Evolutionary conservation across 2,329 filamentous ascomycete species (phyloP).

Genomic region (Colletotrichum melonis): DNA sequence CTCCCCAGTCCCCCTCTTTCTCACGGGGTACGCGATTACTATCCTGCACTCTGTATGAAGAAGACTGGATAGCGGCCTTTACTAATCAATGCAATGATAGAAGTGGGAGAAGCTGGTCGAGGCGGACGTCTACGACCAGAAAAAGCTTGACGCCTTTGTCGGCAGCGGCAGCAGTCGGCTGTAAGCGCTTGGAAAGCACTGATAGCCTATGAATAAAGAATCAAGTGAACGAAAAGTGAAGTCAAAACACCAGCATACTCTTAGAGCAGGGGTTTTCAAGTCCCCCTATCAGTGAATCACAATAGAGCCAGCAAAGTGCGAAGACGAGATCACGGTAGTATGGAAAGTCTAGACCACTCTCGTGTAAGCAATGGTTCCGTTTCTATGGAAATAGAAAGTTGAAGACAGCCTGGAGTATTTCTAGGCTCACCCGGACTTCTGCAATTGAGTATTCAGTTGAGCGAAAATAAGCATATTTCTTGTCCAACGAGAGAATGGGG

Average conservation of each 20-base stretch:
- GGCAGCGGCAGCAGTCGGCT: conserved; percentile 2
- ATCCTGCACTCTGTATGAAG: too few species aligned
- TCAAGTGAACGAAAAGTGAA: background rate
- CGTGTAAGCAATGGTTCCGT: background rate
- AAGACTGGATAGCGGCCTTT: too few species aligned
- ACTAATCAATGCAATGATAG: background rate
- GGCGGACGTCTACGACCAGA: conserved; percentile 31
- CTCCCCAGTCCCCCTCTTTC: too few species aligned
- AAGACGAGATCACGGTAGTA: background rate
- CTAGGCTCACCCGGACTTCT: background rate
- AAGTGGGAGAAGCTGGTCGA: conserved; percentile 34
- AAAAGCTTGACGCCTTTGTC: conserved; percentile 31
- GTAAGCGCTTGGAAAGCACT: background rate
- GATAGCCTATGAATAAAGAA: background rate
- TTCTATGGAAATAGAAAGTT: background rate
- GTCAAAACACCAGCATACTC: too few species aligned
- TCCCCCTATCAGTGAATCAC: background rate
- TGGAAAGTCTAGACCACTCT: background rate
- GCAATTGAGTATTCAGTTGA: background rate
- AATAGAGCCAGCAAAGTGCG: background rate
- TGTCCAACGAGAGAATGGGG: too few species aligned
- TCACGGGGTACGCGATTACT: too few species aligned
- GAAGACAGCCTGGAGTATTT: background rate
- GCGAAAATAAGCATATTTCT: background rate
- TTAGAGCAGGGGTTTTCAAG: background rate